Evolutionary conservation across 129 eudicot species (phyloP), one percentile per base, ranked within the genome.

Genomic region (Flaveria bidentis): DNA sequence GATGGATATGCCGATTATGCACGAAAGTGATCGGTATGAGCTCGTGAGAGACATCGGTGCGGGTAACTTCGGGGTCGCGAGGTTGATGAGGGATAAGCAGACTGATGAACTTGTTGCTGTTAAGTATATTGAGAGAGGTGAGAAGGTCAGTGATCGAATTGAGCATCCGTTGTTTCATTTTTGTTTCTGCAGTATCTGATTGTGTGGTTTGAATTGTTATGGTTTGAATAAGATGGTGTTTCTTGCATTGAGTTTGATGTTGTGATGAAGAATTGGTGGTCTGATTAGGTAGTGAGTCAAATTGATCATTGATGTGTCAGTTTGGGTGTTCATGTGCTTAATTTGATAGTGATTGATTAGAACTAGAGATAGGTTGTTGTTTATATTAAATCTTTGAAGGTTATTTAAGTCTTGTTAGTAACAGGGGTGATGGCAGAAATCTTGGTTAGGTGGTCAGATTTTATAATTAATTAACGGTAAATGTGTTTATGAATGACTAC

Each of bases 81-180:
- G 92, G 51, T 78, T 87, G 74, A 90, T 90, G 96, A 85, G 92
- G 36, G 90, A 90, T 81, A 88, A 85, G 49, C 84, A 74, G 20
- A 90, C 83, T 42, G 75, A 84, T 62, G 90, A 90, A 55, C 96
- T 84, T 71, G 92, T 90, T 72, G 96, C 96, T 2, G 96, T 90
- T 6, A 90, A 90, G 91, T 90, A 87, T 74, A 90, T 90, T 77
- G 96, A 90, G 85, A 83, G 92, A 86, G 96, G 96, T 77, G 92
- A 90, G 51, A 87, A 87, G 92, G 96, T 90, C 22, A 73, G 83
- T 81, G 47, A 44, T 71, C 64, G 9, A 60, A 23, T 76, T 41
- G 12, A 39, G 18, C 56, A 44, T 47, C 64, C 36, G 9, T 23
- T 7, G 6, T 18, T 30, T 30, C 52, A 10, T 11, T 28, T 36